phyloP scores from a whole-genome alignment of 2,329 filamentous ascomycete species.

The Onygena corvina region DNA sequence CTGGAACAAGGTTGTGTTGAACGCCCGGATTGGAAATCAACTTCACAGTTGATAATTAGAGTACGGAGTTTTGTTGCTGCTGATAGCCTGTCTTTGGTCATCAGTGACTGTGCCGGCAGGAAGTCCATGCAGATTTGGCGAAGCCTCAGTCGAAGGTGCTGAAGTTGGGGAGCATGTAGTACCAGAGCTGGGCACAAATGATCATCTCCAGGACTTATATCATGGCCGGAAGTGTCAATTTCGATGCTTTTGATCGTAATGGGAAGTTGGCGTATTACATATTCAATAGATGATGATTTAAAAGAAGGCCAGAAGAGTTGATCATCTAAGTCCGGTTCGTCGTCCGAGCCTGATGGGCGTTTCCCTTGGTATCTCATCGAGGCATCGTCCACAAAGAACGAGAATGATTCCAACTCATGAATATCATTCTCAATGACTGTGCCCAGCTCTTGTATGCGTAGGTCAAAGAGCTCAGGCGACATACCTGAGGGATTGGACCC shows the following conservation, averaged over 20 bases:
- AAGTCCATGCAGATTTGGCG: conserved; percentile 6
- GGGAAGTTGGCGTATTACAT: conserved; percentile 10
- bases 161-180: conserved; percentile 7
- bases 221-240: conserved; percentile 14
- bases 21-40: neutral
- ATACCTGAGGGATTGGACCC: neutral
- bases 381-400: conserved; percentile 5
- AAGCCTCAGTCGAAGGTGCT: conserved; percentile 11
- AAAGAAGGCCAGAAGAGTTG: conserved; percentile 10
- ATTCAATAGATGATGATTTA: neutral
- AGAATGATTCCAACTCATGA: conserved; percentile 3
- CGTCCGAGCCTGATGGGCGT: neutral
- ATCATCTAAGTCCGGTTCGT: too few relatives aligned
- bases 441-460: neutral
- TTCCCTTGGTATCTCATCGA: neutral
- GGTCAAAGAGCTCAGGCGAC: neutral
- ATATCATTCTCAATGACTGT: conserved; percentile 7
- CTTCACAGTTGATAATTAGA: conserved; percentile 11
- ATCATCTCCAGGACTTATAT: neutral
- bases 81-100: too few relatives aligned
- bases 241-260: conserved; percentile 10
- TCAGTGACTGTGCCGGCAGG: neutral
- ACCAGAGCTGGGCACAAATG: conserved; percentile 12
- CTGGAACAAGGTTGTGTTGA: neutral
- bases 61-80: conserved; percentile 10